Evolutionary conservation across 2,329 filamentous ascomycete genomes (phyloP).

Genomic region (Fusarium chuoi): DNA sequence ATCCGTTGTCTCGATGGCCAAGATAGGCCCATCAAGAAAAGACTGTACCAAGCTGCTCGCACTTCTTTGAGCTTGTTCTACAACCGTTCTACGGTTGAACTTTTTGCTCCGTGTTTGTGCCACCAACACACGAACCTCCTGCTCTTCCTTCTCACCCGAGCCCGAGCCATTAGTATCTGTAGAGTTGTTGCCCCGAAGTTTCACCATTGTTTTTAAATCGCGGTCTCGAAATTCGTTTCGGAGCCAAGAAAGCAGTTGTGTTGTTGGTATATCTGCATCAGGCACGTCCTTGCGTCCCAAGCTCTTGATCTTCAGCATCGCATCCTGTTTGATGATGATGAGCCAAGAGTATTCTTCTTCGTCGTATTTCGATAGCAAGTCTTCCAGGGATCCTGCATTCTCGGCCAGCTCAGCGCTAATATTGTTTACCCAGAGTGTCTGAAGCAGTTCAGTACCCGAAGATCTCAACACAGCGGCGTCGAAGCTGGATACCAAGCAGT

Average conservation of each 20-base stretch:
- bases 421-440: constrained; percentile 82
- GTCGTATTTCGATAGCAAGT: constrained; percentile 78
- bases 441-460: constrained; percentile 79
- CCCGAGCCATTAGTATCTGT: constrained; percentile 45
- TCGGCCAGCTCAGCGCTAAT: constrained; percentile 90
- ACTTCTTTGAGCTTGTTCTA: constrained; percentile 77
- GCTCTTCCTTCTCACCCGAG: constrained; percentile 56
- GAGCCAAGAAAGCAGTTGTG: constrained; percentile 82
- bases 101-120: constrained; percentile 89
- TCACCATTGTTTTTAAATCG: constrained; percentile 68
- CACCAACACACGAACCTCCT: constrained; percentile 86
- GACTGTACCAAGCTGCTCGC: constrained; percentile 72
- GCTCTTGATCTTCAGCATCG: constrained; percentile 80
- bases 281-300: constrained; percentile 78
- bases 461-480: constrained; percentile 80
- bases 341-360: constrained; percentile 87
- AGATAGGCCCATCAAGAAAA: constrained; percentile 81
- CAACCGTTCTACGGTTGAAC: constrained; percentile 85
- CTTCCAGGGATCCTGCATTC: constrained; percentile 82
- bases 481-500: constrained; percentile 90
- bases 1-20: constrained; percentile 89
- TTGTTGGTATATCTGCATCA: constrained; percentile 78
- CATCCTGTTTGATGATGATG: constrained; percentile 84
- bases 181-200: constrained; percentile 49
- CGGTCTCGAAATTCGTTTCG: constrained; percentile 84